These are phyloP conservation scores for Epichloe coenophiala DNA, from an alignment of 2,329 filamentous ascomycete species.

Conservation along the genomic window DNA sequence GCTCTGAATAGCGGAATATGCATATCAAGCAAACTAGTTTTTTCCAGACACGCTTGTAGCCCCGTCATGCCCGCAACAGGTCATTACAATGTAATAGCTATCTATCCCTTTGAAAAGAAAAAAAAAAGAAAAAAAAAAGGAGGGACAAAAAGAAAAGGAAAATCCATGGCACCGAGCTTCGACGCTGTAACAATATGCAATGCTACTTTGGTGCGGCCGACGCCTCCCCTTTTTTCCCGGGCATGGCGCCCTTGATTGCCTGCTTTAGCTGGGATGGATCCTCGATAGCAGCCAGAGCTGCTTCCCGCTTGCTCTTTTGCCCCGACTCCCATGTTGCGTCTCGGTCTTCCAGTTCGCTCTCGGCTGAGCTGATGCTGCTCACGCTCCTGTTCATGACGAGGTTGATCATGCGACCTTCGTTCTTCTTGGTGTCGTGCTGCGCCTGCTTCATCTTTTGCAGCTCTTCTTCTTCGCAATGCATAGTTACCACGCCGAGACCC, in stretches of 20 bases:
- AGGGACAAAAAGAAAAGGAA: too few relatives aligned
- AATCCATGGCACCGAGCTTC: background rate
- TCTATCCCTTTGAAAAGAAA: too few relatives aligned
- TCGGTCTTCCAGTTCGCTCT: slow-evolving; percentile 36
- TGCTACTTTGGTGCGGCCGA: background rate
- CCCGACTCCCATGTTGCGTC: slow-evolving; percentile 25
- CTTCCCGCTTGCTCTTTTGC: slow-evolving; percentile 37
- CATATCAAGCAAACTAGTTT: background rate
- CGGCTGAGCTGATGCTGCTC: slow-evolving; percentile 37
- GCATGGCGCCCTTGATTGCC: slow-evolving; percentile 15
- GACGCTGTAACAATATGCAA: background rate
- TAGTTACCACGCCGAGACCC: slow-evolving; percentile 57
- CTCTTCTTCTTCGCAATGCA: slow-evolving; percentile 67
- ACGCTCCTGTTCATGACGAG: slow-evolving; percentile 45
- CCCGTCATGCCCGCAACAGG: background rate
- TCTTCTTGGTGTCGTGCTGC: slow-evolving; percentile 63
- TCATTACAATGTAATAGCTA: background rate
- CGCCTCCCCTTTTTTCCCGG: slow-evolving; percentile 9
- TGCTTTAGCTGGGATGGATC: slow-evolving; percentile 33
- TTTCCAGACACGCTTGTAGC: background rate
- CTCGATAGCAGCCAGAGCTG: slow-evolving; percentile 35
- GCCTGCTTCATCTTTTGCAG: slow-evolving; percentile 63
- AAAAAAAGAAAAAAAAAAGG: too few relatives aligned
- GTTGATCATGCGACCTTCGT: slow-evolving; percentile 34
- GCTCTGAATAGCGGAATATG: background rate